Conservation (phyloP, 2,329 filamentous ascomycete genomes). For the Mollisiaceae sp. region DNA sequence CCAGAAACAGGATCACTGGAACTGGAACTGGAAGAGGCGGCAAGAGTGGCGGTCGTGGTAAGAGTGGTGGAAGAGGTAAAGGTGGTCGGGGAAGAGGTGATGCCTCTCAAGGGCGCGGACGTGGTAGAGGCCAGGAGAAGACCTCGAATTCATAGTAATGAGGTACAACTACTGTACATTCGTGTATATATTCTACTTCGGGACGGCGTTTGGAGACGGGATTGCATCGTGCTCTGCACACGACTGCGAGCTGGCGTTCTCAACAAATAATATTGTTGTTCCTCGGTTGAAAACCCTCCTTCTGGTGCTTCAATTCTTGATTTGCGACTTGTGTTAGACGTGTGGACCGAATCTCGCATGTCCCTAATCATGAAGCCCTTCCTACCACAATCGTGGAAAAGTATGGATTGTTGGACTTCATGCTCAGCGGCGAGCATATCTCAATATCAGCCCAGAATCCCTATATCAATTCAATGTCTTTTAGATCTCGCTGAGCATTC, state of each 20-base stretch:
- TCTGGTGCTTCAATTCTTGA: no score
- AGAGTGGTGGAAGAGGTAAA: constrained; percentile 12
- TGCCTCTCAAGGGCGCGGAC: constrained; percentile 12
- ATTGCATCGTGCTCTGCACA: constrained; percentile 14
- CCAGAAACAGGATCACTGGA: constrained; percentile 17
- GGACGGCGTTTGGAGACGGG: constrained; percentile 22
- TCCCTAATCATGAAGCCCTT: no score
- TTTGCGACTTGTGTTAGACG: no score
- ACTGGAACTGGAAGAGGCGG: constrained; percentile 3
- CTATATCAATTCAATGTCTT: not conserved
- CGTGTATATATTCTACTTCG: constrained; percentile 6
- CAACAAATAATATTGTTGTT: not conserved
- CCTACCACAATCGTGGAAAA: no score
- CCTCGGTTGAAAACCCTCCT: not conserved
- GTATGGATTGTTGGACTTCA: no score
- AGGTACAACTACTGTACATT: constrained; percentile 4
- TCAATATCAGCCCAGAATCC: not conserved
- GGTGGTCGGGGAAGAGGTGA: constrained; percentile 24
- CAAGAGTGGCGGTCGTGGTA: constrained; percentile 19
- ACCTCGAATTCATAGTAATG: not conserved
- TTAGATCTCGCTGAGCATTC: not conserved
- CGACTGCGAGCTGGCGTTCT: constrained; percentile 20
- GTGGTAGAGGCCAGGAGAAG: constrained; percentile 24
- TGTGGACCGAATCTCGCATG: no score
- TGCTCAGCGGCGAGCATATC: no score